These are phyloP conservation scores for Fusarium metavorans DNA, from an alignment of 2,329 filamentous ascomycete species.

Conservation along the genomic window DNA sequence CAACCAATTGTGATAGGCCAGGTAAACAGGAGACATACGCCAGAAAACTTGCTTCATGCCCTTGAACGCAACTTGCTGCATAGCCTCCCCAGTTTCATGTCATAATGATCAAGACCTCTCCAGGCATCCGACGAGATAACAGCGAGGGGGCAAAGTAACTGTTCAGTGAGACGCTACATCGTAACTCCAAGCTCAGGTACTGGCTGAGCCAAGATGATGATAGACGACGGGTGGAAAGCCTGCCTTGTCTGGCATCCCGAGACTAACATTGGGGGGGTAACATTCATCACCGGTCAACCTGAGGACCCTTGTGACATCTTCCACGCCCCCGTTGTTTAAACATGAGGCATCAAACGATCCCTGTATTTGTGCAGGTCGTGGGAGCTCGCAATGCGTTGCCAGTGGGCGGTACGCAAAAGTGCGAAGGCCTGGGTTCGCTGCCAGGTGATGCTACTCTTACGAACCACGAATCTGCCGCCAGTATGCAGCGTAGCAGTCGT, in stretches of 20 bases:
- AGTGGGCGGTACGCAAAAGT: not conserved
- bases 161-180: not conserved
- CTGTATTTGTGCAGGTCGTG: not conserved
- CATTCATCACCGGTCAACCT: conserved; percentile 5
- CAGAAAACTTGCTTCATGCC: not conserved
- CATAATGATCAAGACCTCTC: not conserved
- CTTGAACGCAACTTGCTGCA: not conserved
- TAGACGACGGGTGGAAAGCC: not conserved
- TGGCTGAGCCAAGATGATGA: not conserved
- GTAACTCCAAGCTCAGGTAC: not conserved
- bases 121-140: not conserved
- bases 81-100: not conserved
- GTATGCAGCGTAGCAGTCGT: conserved; percentile 1
- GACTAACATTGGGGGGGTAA: conserved; percentile 8
- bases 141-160: not conserved
- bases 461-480: not conserved
- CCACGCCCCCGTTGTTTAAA: not conserved
- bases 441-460: conserved; percentile 21
- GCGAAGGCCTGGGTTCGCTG: not conserved
- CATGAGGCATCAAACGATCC: not conserved
- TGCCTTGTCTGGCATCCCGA: conserved; percentile 23
- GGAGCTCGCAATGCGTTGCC: not conserved
- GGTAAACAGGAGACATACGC: not conserved
- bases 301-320: conserved; percentile 10
- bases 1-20: not conserved